These are phyloP conservation scores for Alloteropsis angusta DNA, from an alignment of 202 grass and related monocot genomes.

Conservation along the genomic window DNA sequence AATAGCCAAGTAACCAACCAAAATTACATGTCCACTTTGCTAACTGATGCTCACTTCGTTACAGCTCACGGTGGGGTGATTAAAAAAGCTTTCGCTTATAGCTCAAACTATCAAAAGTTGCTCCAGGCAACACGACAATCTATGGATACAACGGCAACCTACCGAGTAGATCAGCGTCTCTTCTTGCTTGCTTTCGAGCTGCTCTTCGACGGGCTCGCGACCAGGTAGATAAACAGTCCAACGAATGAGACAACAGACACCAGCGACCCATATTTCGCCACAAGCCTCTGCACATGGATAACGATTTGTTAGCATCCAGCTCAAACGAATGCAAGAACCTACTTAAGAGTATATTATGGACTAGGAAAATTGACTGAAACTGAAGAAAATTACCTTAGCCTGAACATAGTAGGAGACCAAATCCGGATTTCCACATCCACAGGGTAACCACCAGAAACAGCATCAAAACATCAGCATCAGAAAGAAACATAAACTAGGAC, in stretches of 20 bases:
- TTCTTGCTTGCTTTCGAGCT: conserved; percentile 68
- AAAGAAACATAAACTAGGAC: neutral
- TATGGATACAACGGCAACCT: neutral
- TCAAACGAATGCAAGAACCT: neutral
- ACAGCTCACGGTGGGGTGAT: conserved; percentile 18
- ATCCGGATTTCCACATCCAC: conserved; percentile 15
- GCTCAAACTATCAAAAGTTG: conserved; percentile 9
- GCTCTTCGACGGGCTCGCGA: conserved; percentile 67
- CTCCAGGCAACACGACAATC: conserved; percentile 10
- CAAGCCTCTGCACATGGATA: conserved; percentile 48
- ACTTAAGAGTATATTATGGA: neutral
- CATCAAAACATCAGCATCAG: conserved; percentile 26
- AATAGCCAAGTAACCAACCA: conserved; percentile 11
- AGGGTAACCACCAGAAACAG: conserved; percentile 7
- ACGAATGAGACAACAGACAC: conserved; percentile 67
- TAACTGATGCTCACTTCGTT: neutral
- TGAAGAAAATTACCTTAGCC: conserved; percentile 63
- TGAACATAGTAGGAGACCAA: conserved; percentile 25
- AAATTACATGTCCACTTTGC: conserved; percentile 19
- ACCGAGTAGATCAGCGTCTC: conserved; percentile 50
- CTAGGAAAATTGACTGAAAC: neutral
- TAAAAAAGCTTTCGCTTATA: no score
- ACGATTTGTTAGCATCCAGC: neutral
- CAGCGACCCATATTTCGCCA: conserved; percentile 58
- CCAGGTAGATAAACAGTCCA: conserved; percentile 54